These are phyloP conservation scores for Nepenthes mirabilis DNA, from an alignment of 148 eudicot species.

Conservation along the genomic window DNA sequence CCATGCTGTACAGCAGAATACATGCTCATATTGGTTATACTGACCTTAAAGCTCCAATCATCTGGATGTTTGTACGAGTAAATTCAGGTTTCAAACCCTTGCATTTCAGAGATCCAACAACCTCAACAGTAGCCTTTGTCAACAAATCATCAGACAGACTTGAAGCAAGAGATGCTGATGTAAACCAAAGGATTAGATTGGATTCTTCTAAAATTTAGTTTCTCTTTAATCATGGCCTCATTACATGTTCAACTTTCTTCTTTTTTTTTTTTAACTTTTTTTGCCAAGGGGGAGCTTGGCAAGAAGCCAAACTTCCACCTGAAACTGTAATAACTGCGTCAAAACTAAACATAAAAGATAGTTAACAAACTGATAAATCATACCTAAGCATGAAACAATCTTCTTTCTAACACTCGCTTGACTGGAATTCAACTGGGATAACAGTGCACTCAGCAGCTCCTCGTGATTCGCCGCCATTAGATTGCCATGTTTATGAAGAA, in stretches of 20 bases:
- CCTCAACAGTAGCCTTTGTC: conserved; percentile 86
- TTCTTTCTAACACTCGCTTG: conserved; percentile 94
- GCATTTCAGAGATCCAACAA: conserved; percentile 59
- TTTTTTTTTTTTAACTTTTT: neutral
- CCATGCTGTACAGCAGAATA: no score
- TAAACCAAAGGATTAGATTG: neutral
- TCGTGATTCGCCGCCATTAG: conserved; percentile 78
- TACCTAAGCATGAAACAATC: conserved; percentile 93
- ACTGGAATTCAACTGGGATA: conserved; percentile 77
- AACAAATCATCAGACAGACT: conserved; percentile 96
- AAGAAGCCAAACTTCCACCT: no score
- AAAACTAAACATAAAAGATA: neutral
- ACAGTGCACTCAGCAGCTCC: conserved; percentile 55
- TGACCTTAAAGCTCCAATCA: conserved; percentile 93
- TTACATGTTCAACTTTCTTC: neutral
- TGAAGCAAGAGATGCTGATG: conserved; percentile 82
- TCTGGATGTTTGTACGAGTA: conserved; percentile 89
- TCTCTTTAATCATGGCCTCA: no score
- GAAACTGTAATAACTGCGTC: no score
- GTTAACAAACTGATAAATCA: conserved; percentile 3
- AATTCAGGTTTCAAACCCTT: conserved; percentile 69
- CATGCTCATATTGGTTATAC: neutral
- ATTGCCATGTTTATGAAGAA: conserved; percentile 87
- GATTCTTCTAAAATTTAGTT: no score
- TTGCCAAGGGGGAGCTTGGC: no score